phyloP scores from a whole-genome alignment of 2,329 filamentous ascomycete species.

The Phaeosphaeriaceae sp. region DNA sequence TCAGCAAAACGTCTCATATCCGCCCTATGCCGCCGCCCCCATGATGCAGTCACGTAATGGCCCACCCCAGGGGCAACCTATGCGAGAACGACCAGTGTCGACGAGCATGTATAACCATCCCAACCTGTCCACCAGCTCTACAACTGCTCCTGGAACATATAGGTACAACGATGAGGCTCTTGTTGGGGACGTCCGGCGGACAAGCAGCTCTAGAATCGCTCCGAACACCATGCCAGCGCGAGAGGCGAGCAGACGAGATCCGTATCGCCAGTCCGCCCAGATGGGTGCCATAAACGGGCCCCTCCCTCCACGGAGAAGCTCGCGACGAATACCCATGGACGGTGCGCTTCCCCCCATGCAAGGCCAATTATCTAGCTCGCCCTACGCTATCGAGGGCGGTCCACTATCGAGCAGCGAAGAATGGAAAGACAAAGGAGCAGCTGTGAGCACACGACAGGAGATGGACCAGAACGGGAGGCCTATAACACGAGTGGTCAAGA shows the following conservation, averaged over 20 bases:
- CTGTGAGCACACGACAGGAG: constrained; percentile 80
- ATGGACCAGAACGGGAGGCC: constrained; percentile 84
- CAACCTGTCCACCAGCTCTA: constrained; percentile 56
- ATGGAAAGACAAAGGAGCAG: constrained; percentile 95
- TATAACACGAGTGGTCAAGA: constrained; percentile 85
- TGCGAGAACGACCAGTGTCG: constrained; percentile 51
- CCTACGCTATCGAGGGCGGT: constrained; percentile 64
- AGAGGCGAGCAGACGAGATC: constrained; percentile 72
- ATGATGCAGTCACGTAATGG: constrained; percentile 35
- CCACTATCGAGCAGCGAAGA: constrained; percentile 77
- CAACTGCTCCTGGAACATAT: constrained; percentile 50
- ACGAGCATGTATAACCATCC: constrained; percentile 57
- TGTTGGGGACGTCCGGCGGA: constrained; percentile 50
- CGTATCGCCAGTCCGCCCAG: constrained; percentile 66
- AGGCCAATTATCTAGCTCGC: constrained; percentile 37
- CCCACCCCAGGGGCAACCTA: constrained; percentile 35
- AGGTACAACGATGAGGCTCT: constrained; percentile 56
- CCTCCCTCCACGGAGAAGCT: constrained; percentile 76
- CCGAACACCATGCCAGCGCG: constrained; percentile 68
- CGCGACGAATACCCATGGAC: constrained; percentile 70
- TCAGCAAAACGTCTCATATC: constrained; percentile 46
- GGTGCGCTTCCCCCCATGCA: constrained; percentile 20
- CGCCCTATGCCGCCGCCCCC: constrained; percentile 34
- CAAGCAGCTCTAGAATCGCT: constrained; percentile 69
- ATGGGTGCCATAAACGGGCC: constrained; percentile 65